Evolutionary conservation across 345 rosid species (phyloP).

Genomic region (Bruguiera parviflora): DNA sequence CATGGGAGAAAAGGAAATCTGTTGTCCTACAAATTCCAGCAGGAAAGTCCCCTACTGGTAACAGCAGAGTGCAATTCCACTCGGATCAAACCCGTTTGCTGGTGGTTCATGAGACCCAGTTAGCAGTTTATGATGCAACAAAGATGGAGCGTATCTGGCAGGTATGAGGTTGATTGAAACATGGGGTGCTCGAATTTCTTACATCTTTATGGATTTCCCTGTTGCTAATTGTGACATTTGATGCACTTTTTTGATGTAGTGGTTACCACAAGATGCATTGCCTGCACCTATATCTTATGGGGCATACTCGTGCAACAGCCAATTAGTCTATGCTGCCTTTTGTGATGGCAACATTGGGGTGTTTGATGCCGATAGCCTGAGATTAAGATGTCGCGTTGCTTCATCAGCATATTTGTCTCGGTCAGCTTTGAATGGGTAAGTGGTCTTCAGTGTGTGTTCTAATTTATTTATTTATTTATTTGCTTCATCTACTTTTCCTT

Average conservation of each 20-base stretch:
- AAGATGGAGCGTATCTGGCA: constrained; percentile 75
- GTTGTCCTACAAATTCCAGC: constrained; percentile 54
- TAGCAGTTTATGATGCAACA: constrained; percentile 72
- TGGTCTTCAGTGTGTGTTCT: not conserved
- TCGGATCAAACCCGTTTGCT: constrained; percentile 66
- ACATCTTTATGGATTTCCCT: not conserved
- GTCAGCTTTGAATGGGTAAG: constrained; percentile 1
- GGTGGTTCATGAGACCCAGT: constrained; percentile 78
- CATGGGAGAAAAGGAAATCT: constrained; percentile 87
- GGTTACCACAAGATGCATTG: constrained; percentile 70
- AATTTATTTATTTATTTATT: not conserved
- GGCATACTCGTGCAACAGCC: constrained; percentile 74
- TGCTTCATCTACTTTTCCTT: not conserved
- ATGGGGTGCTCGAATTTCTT: not conserved
- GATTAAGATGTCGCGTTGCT: constrained; percentile 67
- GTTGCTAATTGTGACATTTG: not conserved
- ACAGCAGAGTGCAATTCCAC: constrained; percentile 77
- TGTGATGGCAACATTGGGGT: constrained; percentile 71
- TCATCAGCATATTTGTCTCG: constrained; percentile 52
- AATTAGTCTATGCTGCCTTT: constrained; percentile 63
- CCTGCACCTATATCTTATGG: constrained; percentile 74
- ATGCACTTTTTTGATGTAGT: constrained; percentile 40
- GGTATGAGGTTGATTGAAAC: constrained; percentile 33
- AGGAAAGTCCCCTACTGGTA: constrained; percentile 63
- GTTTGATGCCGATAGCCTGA: constrained; percentile 66